Evolutionary conservation across 192 early-diverging fungal genomes (phyloP), one percentile per base, ranked within the genome.

Genomic region (Coemansia javaensis): DNA sequence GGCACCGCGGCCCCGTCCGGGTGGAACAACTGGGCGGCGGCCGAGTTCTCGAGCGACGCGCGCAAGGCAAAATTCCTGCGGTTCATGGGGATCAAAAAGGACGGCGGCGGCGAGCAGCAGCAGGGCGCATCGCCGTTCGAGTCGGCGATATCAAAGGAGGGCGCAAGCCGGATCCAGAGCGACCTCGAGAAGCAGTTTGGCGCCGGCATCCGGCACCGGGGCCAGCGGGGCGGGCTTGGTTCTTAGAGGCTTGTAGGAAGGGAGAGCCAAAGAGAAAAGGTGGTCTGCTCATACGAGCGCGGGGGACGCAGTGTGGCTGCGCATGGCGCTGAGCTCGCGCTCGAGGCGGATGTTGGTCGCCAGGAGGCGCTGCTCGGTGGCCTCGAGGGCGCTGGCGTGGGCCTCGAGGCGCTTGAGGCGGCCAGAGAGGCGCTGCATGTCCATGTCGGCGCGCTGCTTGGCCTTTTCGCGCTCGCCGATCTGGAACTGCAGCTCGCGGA

Each of bases 401-500:
- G 56, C 54, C 38, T 77, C 67, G 11, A 77, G 55, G 11, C 74
- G 66, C 47, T 58, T 71, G 54, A 62, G 50, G 53, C 60, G 84
- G 80, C 39, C 68, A 14, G 53, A 44, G 57, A 64, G 77, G 42
- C 85, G 85, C 46, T 78, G 75, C 23, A 79, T 65, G 49, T 90
- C 88, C 16, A 86, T 69, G 34, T 88, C 86, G 16, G 79, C 76
- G 38, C 83, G 75, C 38, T 85, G 81, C 65, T 88, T 88, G 37
- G 85, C 65, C 66, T 90, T 90, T 23, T 94, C 89, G 44, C 79
- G 73, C 65, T 94, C 91, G 22, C 71, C 62, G 8, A 94, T 57
- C 52, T 93, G 89, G 72, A 88, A 88, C 66, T 93, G 90, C 43
- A 93, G 68, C 67, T 93, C 89, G 14, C 88, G 79, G 51, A 93